Base-by-base conservation (phyloP, 176 grass and related monocot genomes). In the Dendrocalamus sinicus region DNA sequence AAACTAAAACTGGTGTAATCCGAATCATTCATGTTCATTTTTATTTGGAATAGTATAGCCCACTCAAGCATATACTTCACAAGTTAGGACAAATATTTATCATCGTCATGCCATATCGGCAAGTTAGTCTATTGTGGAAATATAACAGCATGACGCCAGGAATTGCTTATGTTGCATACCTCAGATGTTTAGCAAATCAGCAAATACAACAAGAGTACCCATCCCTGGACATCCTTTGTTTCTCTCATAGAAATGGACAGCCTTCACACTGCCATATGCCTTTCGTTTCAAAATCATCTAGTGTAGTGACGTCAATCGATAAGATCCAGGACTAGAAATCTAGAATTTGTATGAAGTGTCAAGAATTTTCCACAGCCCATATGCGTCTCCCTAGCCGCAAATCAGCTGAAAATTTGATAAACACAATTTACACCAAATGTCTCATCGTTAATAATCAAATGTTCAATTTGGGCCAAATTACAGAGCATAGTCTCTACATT, bases 81-180 rank as follows among this genome's bases (percentile, higher is more conserved):
- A 28, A 17, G 4, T 67, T 22, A 52, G 7, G 59, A 62, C n/a
- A 62, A 61, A 62, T 14, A 75, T 45, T 43, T 46, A n/a, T 23
- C 39, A 73, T 4, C 8, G 0, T 66, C 35, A 75, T 67, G 35
- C 58, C 59, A 17, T 75, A 30, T 64, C 8, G 44, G 54, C 68
- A 73, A 65, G 37, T 28, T 47, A 78, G 79, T 73, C 73, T 40
- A 67, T 62, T 78, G 46, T 20, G 54, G 79, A 86, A 86, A 86
- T 41, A 39, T 69, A 82, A 77, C 64, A 72, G 78, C 75, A 86
- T 46, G 54, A 0, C 10, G 28, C 73, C 22, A 73, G 22, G 66
- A 78, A 83, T 55, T 14, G 35, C 19, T 60, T 28, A 16, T 60
- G 40, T 80, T 70, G 52, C 55, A 70, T 76, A 63, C 32, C 20